Evolutionary conservation across 2,329 filamentous ascomycete genomes (phyloP).

Genomic region (Metarhizium robertsii): DNA sequence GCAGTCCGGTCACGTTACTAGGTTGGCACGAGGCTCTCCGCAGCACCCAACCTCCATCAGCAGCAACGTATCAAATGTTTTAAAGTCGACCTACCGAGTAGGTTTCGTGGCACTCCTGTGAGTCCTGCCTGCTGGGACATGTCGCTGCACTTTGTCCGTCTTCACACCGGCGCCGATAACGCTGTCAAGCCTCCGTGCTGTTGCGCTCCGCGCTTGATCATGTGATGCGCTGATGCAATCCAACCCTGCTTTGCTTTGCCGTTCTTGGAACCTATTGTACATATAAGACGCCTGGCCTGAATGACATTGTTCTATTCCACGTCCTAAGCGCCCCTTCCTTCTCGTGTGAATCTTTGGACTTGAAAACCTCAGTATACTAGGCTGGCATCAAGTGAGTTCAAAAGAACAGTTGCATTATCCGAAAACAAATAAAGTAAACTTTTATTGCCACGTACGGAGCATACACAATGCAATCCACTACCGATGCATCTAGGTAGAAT

Average conservation of each 20-base stretch:
- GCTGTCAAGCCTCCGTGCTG: not conserved
- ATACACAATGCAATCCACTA: too few species aligned
- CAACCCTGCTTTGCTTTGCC: not conserved
- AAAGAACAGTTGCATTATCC: too few species aligned
- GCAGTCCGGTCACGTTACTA: conserved; percentile 3
- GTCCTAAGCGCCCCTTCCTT: too few species aligned
- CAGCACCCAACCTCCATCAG: not conserved
- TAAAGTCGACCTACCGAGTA: not conserved
- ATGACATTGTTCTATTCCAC: too few species aligned
- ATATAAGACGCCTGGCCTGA: too few species aligned
- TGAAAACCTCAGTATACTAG: too few species aligned
- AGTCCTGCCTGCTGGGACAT: not conserved
- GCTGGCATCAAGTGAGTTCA: too few species aligned
- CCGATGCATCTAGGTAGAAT: too few species aligned
- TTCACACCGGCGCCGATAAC: not conserved
- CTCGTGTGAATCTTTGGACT: too few species aligned
- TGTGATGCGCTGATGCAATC: not conserved
- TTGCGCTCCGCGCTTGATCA: not conserved
- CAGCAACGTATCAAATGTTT: not conserved
- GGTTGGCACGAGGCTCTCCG: not conserved
- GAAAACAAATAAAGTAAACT: too few species aligned
- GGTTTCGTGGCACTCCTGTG: not conserved
- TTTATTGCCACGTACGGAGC: too few species aligned
- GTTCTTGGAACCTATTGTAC: not conserved
- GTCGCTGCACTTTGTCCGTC: not conserved